Base-by-base conservation (phyloP, 2,329 filamentous ascomycete species). In the Decorospora gaudefroyi region DNA sequence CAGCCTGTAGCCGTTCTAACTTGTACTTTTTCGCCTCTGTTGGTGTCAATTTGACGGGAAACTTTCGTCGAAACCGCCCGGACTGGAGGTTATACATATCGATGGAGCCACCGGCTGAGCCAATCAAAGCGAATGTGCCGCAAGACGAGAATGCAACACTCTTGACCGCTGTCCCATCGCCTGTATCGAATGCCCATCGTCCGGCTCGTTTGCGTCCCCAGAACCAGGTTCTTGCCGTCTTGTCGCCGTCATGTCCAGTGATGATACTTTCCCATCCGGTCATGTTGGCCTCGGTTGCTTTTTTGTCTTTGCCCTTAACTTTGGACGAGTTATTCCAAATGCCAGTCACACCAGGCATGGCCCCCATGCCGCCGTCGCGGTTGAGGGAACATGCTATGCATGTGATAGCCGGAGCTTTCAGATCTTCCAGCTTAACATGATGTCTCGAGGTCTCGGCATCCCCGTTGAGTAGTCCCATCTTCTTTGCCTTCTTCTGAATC, bases 41-140 rank as follows among this genome's bases (percentile, higher is more conserved):
- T 1, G 87, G 86, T 1, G 87, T 91, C 31, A 95, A 71, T 30
- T 81, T 82, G 6, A 89, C 84, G 0, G 93, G 93, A 69, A 95
- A 99, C 12, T 87, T 83, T 63, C 95, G 90, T 45, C 92, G 85
- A 69, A 95, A 89, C 13, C 86, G 77, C 30, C 93, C 93, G 30
- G 93, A 97, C 69, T 99, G 93, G 46, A 99, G 76, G 67, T 99
- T 99, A 80, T 88, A 97, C 86, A 95, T 92, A 68, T 96, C 90
- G 42, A 99, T 85, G 22, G 84, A 82, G 28, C 93, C 93, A 25
- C 80, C 84, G 19, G 83, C 83, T 1, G 92, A 96, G 1, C 93
- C 93, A 15, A 99, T 79, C 4, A 97, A 73, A 2, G 91, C 91
- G 75, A 99, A 99, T 1, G 88, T 96, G 43, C 93, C 93, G 62